These are phyloP conservation scores for Eucommia ulmoides DNA, from an alignment of 257 asterid species.

Conservation along the genomic window DNA sequence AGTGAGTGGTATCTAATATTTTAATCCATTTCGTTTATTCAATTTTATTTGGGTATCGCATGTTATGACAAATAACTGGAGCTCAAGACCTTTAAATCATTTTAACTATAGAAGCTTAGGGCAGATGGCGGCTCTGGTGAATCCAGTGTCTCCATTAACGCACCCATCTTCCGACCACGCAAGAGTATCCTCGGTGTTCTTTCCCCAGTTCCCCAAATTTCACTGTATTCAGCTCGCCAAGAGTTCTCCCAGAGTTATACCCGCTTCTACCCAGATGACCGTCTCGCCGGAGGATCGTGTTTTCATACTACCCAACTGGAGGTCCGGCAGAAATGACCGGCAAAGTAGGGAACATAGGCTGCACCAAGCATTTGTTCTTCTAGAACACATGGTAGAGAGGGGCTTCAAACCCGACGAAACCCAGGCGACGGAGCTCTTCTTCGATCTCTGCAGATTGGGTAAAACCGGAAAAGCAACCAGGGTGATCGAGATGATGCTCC, in stretches of 20 bases:
- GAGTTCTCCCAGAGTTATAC: conserved; percentile 23
- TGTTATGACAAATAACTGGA: no score
- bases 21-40: no score
- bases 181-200: conserved; percentile 23
- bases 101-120: background rate
- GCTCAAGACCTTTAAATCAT: background rate
- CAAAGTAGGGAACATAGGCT: conserved; percentile 44
- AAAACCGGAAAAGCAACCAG: conserved; percentile 66
- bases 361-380: conserved; percentile 57
- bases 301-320: conserved; percentile 74
- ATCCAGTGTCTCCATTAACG: conserved; percentile 40
- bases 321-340: conserved; percentile 47
- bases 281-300: conserved; percentile 25
- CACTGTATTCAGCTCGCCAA: conserved; percentile 24
- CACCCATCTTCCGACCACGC: conserved; percentile 35
- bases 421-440: conserved; percentile 56
- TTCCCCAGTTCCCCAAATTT: conserved; percentile 28
- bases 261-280: conserved; percentile 36
- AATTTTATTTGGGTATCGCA: no score
- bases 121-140: conserved; percentile 47
- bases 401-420: conserved; percentile 59
- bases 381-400: conserved; percentile 70
- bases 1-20: no score
- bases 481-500: conserved; percentile 74
- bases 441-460: conserved; percentile 69